Evolutionary conservation across 78 protist genomes (phyloP), one percentile per base, ranked within the genome.

Genomic region (Polysphondylium violaceum): DNA sequence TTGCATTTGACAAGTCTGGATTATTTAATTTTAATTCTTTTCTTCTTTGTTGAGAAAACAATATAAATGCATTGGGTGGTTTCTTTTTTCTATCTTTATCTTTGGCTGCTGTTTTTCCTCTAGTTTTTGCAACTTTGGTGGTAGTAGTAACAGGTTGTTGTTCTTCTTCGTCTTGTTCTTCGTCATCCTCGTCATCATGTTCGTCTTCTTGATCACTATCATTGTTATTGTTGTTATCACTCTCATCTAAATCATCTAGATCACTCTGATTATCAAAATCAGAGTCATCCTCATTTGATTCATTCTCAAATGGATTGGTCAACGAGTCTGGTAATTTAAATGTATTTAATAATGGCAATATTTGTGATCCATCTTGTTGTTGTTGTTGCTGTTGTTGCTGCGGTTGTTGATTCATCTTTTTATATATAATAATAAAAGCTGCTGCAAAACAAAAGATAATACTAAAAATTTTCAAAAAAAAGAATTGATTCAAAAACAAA

Each of bases 41-140:
- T 36, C 89, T 68, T 27, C 40, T 50, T 21, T 68, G 58, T 43
- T 68, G 59, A 56, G 89, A 67, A 33, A 68, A 81, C 5, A 81
- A 9, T 19, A 81, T 68, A 36, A 81, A 81, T 47, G 89, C 77
- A 81, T 81, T 81, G 35, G 89, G 89, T 29, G 89, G 89, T 68
- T 68, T 81, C 89, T 81, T 81, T 53, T 68, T 56, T 56, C 68
- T 81, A 27, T 29, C 11, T 44, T 33, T 35, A 6, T 35, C 23
- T n/a, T 19, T 35, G 25, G 11, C 31, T 14, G 68, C 0, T 27
- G n/a, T 19, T 31, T 63, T 63, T 63, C 33, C n/a, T 63, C 35
- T 63, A 1, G 33, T 27, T 63, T 63, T 63, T 7, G 65, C 6
- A 1, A 31, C 29, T n/a, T 11, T 60, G 27, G 29, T 33, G 27